Conservation (phyloP, 2,329 filamentous ascomycete genomes). For the Alternaria sp. region DNA sequence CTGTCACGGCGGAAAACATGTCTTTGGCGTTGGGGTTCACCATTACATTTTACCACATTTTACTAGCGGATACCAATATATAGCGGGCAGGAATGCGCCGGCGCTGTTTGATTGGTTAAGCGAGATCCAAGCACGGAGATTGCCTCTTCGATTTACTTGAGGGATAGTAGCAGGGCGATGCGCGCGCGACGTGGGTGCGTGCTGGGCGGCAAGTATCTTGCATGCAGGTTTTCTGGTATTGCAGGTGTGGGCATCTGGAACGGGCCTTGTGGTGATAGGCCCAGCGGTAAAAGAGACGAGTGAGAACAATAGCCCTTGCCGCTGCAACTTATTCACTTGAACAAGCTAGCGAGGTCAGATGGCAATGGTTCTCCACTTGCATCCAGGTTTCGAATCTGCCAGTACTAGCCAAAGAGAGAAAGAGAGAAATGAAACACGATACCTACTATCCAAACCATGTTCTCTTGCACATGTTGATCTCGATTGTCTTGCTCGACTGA, state of each 20-base stretch:
- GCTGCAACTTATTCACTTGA: neutral
- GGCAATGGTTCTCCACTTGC: slow-evolving; percentile 5
- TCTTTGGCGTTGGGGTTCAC: slow-evolving; percentile 14
- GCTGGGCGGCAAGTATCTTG: slow-evolving; percentile 16
- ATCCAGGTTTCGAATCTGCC: neutral
- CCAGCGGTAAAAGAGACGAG: slow-evolving; percentile 4
- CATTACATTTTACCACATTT: slow-evolving; percentile 14
- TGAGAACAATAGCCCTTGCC: slow-evolving; percentile 3
- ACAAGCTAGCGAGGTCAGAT: slow-evolving; percentile 6
- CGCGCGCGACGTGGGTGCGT: slow-evolving; percentile 4
- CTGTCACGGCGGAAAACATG: slow-evolving; percentile 19
- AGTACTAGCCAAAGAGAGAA: slow-evolving; percentile 3
- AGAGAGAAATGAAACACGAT: slow-evolving; percentile 5
- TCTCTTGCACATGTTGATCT: neutral
- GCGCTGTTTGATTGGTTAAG: slow-evolving; percentile 24
- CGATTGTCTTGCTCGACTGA: neutral
- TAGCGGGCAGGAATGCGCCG: slow-evolving; percentile 6
- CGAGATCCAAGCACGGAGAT: slow-evolving; percentile 16
- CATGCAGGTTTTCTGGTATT: slow-evolving; percentile 2
- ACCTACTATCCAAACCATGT: slow-evolving; percentile 3
- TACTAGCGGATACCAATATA: slow-evolving; percentile 14
- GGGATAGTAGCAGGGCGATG: neutral
- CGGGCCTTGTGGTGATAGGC: slow-evolving; percentile 4
- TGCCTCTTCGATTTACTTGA: slow-evolving; percentile 11
- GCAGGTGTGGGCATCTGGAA: slow-evolving; percentile 2